Evolutionary conservation across 1,284 basidiomycete species (phyloP), one percentile per base, ranked within the genome.

Genomic region (Tranzscheliella williamsii): DNA sequence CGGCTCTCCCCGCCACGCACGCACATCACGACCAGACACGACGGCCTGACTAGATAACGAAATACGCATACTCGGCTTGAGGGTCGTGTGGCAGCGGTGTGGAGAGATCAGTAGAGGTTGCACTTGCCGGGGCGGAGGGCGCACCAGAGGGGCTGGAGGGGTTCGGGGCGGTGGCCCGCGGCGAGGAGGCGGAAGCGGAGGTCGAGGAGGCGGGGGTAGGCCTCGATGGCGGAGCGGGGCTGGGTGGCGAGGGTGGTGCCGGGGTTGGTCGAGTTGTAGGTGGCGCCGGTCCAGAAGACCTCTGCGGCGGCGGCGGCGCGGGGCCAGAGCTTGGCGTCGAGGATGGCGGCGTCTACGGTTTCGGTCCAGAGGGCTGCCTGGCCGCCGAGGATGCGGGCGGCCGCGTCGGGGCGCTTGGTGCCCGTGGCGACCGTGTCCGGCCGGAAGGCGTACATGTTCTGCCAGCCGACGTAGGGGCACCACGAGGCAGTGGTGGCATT

Each of bases 121-220:
- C 80, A 67, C 70, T 76, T n/a, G 67, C 73, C 83, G 0, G 87
- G 86, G n/a, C 87, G 79, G 26, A 90, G 69, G 15, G 87, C 88
- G 78, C 89, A 91, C 86, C 87, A 91, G 58, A 85, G 80, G 2
- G 90, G 89, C 79, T 91, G 89, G 18, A 92, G 78, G 1, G 86
- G 79, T 52, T 85, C 85, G 4, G 88, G 85, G 1, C 78, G 75
- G 6, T 91, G 81, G 16, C 89, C 89, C 26, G 86, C 80, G 56
- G 84, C 81, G 18, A 85, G 83, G 77, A 90, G 82, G 20, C 89
- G 82, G 41, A 66, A 73, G 24, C 81, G 67, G 17, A 87, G 69
- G 62, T 91, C 89, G 66, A 92, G 87, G 62, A 94, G 81, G 32
- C 90, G 83, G 17, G 85, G 84, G 18, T 91, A 78, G 1, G 90